Conservation (phyloP, 129 eudicot genomes). For the Helichrysum umbraculigerum region DNA sequence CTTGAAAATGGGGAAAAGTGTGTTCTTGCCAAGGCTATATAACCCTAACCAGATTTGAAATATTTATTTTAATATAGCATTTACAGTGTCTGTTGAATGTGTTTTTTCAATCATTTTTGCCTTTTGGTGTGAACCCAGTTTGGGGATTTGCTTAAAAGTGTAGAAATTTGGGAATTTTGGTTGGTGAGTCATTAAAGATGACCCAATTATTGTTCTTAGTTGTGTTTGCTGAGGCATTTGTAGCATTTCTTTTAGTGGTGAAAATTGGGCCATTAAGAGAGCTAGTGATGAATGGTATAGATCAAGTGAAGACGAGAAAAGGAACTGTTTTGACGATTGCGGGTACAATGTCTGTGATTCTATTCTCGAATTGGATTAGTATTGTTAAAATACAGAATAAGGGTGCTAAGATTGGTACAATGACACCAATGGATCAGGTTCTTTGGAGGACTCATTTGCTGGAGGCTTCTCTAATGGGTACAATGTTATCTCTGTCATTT, state of each 20-base stretch:
- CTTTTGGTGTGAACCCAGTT: too few species aligned
- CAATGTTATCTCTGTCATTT: background rate
- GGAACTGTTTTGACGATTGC: constrained; percentile 90
- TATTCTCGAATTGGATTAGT: constrained; percentile 70
- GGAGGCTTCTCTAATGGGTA: constrained; percentile 97
- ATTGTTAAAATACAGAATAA: constrained; percentile 93
- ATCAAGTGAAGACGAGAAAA: constrained; percentile 93
- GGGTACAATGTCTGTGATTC: constrained; percentile 76
- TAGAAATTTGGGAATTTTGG: constrained; percentile 10
- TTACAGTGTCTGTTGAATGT: background rate
- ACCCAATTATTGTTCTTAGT: constrained; percentile 76
- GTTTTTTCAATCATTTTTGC: background rate
- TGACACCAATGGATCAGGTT: constrained; percentile 99
- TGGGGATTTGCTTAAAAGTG: background rate
- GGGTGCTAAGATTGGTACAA: constrained; percentile 92
- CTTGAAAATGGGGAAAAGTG: background rate
- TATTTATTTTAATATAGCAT: background rate
- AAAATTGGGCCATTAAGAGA: constrained; percentile 95
- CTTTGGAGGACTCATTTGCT: constrained; percentile 98
- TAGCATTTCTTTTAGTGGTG: constrained; percentile 83
- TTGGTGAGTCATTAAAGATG: constrained; percentile 44
- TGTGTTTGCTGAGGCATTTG: constrained; percentile 69
- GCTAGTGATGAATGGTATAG: constrained; percentile 81
- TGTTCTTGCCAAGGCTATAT: constrained; percentile 11
- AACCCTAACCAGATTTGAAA: background rate